phyloP scores from a whole-genome alignment of 2,329 filamentous ascomycete genomes.

The Neofusicoccum sp. region DNA sequence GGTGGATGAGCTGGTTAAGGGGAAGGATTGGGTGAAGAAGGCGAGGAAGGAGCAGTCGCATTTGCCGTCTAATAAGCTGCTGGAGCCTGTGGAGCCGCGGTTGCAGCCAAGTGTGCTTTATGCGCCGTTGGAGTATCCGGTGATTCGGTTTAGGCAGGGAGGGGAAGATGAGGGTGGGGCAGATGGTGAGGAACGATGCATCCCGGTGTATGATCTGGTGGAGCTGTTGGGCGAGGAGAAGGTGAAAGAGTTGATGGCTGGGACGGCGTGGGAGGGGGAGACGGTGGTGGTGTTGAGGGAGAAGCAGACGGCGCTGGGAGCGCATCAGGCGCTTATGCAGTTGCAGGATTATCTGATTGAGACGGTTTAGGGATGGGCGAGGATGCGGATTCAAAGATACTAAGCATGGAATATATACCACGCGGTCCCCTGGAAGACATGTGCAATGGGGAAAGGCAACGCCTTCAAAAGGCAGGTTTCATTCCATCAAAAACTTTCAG shows the following conservation, averaged over 20 bases:
- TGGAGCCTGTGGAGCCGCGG: not conserved
- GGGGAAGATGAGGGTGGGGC: not conserved
- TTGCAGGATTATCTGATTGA: constrained; percentile 14
- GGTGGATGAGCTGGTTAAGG: not conserved
- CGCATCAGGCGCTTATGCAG: constrained; percentile 14
- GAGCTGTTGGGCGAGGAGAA: constrained; percentile 38
- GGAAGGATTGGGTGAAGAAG: not conserved
- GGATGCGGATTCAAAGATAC: not conserved
- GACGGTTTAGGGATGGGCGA: not conserved
- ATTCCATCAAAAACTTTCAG: too few relatives aligned
- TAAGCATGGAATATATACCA: too few relatives aligned
- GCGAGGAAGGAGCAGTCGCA: constrained; percentile 28
- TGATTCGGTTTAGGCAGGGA: constrained; percentile 25
- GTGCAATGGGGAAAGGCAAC: too few relatives aligned
- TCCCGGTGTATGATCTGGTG: constrained; percentile 38
- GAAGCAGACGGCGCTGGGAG: not conserved
- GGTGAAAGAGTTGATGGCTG: constrained; percentile 28
- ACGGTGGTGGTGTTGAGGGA: constrained; percentile 28
- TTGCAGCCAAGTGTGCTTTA: constrained; percentile 33
- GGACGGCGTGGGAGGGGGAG: constrained; percentile 29
- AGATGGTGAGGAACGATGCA: constrained; percentile 26
- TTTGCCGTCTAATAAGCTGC: not conserved
- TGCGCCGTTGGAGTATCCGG: constrained; percentile 35
- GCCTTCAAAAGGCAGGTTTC: too few relatives aligned
- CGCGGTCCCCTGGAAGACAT: too few relatives aligned